A percentile compares a stretch with the other conserved stretches of the same genome.
These are phyloP conservation scores for Fusarium tuaranense DNA, from an alignment of 2,329 filamentous ascomycete species.

Conservation along the genomic window DNA sequence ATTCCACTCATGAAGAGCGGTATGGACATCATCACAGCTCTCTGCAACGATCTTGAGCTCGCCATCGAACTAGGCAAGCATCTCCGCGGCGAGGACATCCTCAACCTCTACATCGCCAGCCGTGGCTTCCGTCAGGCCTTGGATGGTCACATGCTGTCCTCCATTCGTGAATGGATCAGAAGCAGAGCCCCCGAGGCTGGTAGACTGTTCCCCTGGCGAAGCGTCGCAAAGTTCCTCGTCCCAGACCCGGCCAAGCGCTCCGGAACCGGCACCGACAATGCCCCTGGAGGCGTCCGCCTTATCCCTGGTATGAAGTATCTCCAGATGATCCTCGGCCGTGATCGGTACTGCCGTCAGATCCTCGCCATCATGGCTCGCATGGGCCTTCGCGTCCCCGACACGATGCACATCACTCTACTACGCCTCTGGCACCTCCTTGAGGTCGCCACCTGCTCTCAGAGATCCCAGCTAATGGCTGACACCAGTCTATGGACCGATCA, in stretches of 20 bases:
- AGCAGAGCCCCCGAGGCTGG: slow-evolving; percentile 66
- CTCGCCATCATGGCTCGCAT: slow-evolving; percentile 68
- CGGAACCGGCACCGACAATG: slow-evolving; percentile 10
- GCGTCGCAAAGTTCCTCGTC: slow-evolving; percentile 69
- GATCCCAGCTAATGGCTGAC: slow-evolving; percentile 63
- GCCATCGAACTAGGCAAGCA: slow-evolving; percentile 65
- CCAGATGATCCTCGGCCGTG: slow-evolving; percentile 71
- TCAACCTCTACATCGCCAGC: slow-evolving; percentile 74
- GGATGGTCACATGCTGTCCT: slow-evolving; percentile 68
- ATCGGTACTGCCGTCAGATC: slow-evolving; percentile 70
- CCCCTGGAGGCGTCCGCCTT: slow-evolving; percentile 52
- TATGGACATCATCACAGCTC: slow-evolving; percentile 57
- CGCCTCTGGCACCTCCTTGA: slow-evolving; percentile 83
- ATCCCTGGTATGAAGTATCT: slow-evolving; percentile 77
- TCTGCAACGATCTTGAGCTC: slow-evolving; percentile 63
- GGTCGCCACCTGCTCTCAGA: slow-evolving; percentile 68
- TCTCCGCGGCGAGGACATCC: slow-evolving; percentile 66
- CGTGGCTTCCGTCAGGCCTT: slow-evolving; percentile 71
- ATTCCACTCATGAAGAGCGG: slow-evolving; percentile 38
- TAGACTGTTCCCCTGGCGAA: slow-evolving; percentile 69
- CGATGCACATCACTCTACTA: slow-evolving; percentile 62
- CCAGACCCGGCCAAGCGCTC: slow-evolving; percentile 66
- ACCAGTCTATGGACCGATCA: slow-evolving; percentile 64
- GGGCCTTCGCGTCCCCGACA: slow-evolving; percentile 67
- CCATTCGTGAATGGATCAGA: slow-evolving; percentile 66